These are phyloP conservation scores for Canariomyces notabilis DNA, from an alignment of 2,329 filamentous ascomycete genomes.

Conservation along the genomic window DNA sequence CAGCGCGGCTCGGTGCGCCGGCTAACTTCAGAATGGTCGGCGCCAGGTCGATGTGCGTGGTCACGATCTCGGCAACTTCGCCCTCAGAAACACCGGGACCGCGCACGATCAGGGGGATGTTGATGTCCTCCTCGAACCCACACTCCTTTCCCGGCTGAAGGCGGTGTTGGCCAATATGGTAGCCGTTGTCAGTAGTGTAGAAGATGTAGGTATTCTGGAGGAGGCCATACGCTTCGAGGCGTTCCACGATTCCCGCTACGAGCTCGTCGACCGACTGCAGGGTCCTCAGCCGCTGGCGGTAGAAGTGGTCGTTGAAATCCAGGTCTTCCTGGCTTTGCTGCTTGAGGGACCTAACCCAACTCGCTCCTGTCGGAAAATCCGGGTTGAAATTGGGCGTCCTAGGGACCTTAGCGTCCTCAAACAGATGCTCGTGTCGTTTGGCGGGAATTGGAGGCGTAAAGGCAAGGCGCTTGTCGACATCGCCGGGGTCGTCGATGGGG, in stretches of 20 bases:
- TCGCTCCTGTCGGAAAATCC: constrained; percentile 39
- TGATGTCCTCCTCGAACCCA: constrained; percentile 54
- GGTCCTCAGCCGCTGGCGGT: constrained; percentile 40
- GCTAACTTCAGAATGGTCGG: constrained; percentile 52
- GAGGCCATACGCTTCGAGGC: constrained; percentile 31
- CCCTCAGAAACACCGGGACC: constrained; percentile 50
- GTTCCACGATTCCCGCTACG: constrained; percentile 34
- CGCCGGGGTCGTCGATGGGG: constrained; percentile 2
- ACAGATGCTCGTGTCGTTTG: constrained; percentile 55
- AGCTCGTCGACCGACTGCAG: constrained; percentile 42
- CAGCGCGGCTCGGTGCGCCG: constrained; percentile 37
- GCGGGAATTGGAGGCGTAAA: constrained; percentile 50
- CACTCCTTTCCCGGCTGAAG: constrained; percentile 54
- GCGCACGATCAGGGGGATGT: constrained; percentile 54
- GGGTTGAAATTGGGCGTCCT: constrained; percentile 65
- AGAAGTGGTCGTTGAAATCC: constrained; percentile 46
- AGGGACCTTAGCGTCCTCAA: constrained; percentile 54
- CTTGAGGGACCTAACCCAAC: constrained; percentile 39
- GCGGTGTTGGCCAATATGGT: constrained; percentile 54
- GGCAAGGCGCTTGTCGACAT: constrained; percentile 11
- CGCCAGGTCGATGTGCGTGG: constrained; percentile 59
- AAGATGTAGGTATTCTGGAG: constrained; percentile 57
- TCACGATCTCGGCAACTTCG: constrained; percentile 41
- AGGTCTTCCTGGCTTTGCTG: constrained; percentile 34
- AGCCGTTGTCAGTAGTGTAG: constrained; percentile 56